Evolutionary conservation across 169 alveolate genomes (phyloP).

Genomic region (Eimeria praecox): DNA sequence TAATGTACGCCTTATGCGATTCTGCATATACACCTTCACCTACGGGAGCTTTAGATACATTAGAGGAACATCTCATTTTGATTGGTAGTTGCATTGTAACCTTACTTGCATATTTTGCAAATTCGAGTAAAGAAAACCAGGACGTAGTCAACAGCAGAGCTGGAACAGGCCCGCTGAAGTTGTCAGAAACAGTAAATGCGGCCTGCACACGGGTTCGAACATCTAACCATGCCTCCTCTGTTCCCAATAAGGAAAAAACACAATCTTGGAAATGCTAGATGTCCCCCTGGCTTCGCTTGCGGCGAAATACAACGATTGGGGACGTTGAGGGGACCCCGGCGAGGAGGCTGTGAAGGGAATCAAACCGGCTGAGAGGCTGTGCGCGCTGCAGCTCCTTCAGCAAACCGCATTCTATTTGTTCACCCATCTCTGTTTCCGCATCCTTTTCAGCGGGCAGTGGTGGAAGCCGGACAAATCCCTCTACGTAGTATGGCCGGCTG

Average conservation of each 20-base stretch:
- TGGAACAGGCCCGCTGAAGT: not conserved
- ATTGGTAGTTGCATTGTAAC: not conserved
- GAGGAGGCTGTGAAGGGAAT: constrained; percentile 54
- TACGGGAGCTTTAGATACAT: not conserved
- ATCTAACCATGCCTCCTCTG: not conserved
- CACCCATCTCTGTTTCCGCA: not conserved
- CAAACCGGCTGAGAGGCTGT: constrained; percentile 66
- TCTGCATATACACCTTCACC: not conserved
- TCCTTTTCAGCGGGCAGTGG: constrained; percentile 3
- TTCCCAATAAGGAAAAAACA: not conserved
- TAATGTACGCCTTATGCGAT: not conserved
- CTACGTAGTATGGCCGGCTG: constrained; percentile 48
- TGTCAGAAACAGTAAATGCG: not conserved
- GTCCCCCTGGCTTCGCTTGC: not conserved
- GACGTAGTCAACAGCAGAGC: not conserved
- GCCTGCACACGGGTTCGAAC: not conserved
- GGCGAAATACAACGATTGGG: constrained; percentile 60
- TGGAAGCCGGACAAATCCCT: constrained; percentile 65
- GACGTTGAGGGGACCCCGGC: constrained; percentile 34
- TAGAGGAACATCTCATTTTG: not conserved
- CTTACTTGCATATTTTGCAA: not conserved
- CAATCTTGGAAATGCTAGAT: not conserved
- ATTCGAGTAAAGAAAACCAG: not conserved
- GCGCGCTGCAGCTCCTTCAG: constrained; percentile 53
- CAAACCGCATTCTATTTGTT: not conserved